Evolutionary conservation across 2,329 filamentous ascomycete genomes (phyloP).

Genomic region (Cercospora sesami): DNA sequence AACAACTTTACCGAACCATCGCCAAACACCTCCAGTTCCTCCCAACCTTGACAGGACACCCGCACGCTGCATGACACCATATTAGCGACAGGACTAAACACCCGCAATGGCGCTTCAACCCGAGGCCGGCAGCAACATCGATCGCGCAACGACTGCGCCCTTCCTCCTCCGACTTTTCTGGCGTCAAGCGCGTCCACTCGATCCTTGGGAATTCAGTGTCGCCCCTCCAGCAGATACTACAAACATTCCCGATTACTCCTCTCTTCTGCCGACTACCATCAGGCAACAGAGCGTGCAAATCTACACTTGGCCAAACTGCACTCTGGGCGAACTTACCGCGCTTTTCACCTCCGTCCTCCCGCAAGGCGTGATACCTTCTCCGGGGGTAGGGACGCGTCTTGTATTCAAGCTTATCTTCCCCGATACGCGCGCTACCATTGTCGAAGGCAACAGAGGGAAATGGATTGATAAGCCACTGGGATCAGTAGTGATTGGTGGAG

Average conservation of each 20-base stretch:
- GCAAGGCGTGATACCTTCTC: constrained; percentile 64
- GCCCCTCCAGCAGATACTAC: constrained; percentile 45
- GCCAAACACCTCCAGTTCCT: background rate
- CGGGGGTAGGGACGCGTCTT: constrained; percentile 78
- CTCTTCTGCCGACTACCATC: constrained; percentile 58
- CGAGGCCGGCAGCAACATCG: constrained; percentile 49
- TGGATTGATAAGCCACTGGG: constrained; percentile 81
- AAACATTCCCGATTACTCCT: constrained; percentile 42
- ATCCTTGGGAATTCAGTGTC: constrained; percentile 67
- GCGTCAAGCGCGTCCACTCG: constrained; percentile 71
- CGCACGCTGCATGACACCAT: constrained; percentile 3
- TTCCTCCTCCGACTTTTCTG: constrained; percentile 88
- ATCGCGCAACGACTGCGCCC: constrained; percentile 71
- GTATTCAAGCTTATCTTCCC: constrained; percentile 84
- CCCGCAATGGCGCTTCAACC: constrained; percentile 40
- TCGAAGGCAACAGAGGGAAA: constrained; percentile 53
- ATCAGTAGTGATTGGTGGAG: constrained; percentile 68
- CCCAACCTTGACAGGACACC: background rate
- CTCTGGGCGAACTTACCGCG: constrained; percentile 75
- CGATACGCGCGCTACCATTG: constrained; percentile 59
- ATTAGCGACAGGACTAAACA: background rate
- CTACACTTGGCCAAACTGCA: constrained; percentile 83
- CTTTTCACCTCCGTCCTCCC: constrained; percentile 71
- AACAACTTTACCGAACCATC: constrained; percentile 2
- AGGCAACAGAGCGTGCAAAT: constrained; percentile 60